Evolutionary conservation across 495 filamentous ascomycete species (phyloP).

Genomic region (Chlorociboria aeruginascens): DNA sequence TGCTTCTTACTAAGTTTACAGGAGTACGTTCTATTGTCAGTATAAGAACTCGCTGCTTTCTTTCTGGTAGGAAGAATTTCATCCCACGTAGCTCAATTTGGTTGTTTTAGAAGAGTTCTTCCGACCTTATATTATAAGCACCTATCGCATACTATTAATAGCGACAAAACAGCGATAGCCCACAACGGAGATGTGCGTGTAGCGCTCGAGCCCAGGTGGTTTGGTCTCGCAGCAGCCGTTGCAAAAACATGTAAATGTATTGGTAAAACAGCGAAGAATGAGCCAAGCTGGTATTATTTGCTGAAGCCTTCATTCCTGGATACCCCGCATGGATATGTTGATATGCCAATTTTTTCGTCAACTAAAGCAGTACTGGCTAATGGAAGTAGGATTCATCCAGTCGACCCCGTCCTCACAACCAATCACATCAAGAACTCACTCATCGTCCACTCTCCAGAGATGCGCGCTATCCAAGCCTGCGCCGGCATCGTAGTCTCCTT

Average conservation of each 20-base stretch:
- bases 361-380: too few relatives aligned
- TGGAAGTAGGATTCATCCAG: slow-evolving; percentile 19
- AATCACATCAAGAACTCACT: slow-evolving; percentile 42
- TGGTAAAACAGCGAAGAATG: slow-evolving; percentile 35
- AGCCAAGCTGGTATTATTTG: slow-evolving; percentile 40
- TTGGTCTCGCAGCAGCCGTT: slow-evolving; percentile 36
- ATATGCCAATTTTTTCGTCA: not conserved
- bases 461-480: slow-evolving; percentile 28
- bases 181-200: slow-evolving; percentile 20
- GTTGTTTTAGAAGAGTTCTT: too few relatives aligned
- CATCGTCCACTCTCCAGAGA: slow-evolving; percentile 30
- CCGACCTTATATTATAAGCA: too few relatives aligned
- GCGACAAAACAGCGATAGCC: not conserved
- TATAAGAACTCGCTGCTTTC: too few relatives aligned
- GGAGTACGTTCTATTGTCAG: too few relatives aligned
- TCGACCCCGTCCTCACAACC: slow-evolving; percentile 31
- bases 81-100: too few relatives aligned
- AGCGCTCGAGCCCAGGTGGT: slow-evolving; percentile 43
- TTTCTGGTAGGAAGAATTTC: too few relatives aligned
- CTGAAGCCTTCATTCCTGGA: slow-evolving; percentile 43
- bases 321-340: slow-evolving; percentile 51
- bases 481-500: slow-evolving; percentile 37
- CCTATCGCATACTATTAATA: too few relatives aligned
- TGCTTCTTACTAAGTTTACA: too few relatives aligned
- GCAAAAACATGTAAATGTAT: slow-evolving; percentile 40